Base-by-base conservation (phyloP, 257 asterid genomes). In the Scutellaria baicalensis region DNA sequence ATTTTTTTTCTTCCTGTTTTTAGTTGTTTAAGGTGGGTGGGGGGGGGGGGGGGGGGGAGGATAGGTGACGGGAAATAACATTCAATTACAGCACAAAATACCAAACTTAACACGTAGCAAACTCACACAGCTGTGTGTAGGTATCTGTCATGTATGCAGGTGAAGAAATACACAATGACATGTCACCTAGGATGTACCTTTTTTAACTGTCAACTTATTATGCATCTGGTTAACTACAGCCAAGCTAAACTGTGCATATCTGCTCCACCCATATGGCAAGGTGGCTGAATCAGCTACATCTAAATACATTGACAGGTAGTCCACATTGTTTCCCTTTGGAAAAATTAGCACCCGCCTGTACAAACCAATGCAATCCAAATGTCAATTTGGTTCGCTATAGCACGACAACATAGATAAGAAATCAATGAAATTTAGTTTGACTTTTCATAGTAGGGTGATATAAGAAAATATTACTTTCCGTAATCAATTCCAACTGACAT, bases 321-420 rank as follows among this genome's bases (percentile, higher is more conserved):
- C 96, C 78, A 88, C 96, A 75, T 93, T 93, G 81, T 90, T 90
- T 59, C 98, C 98, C 79, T 88, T 90, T 0, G 97, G 98, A 78
- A 91, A 94, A 66, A 91, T 89, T 54, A 91, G 96, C 75, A 94
- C 96, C 65, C 97, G 85, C 99, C 99, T 94, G 90, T 74, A 66
- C 78, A 83, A 73, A 75, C 20, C 63, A 66, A 75, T 58, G 72
- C 59, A 70, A 56, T 69, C 45, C 44, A 51, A 71, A 66, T 56
- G 64, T 38, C 50, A 61, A 55, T 42, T 20, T 18, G 21, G 47
- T 54, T 23, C 35, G 11, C 42, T 50, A 51, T 68, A 61, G 14
- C 54, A 44, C 0, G 20, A 9, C 23, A 9, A 61, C 8, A 52
- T 5, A 55, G 42, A 49, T 5, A 47, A 38, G 21, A 27, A 59